A percentile compares a stretch with the other conserved stretches of the same genome.
These are phyloP conservation scores for Sclerotinia sclerotiorum DNA, from an alignment of 2,329 filamentous ascomycete species.

Conservation along the genomic window DNA sequence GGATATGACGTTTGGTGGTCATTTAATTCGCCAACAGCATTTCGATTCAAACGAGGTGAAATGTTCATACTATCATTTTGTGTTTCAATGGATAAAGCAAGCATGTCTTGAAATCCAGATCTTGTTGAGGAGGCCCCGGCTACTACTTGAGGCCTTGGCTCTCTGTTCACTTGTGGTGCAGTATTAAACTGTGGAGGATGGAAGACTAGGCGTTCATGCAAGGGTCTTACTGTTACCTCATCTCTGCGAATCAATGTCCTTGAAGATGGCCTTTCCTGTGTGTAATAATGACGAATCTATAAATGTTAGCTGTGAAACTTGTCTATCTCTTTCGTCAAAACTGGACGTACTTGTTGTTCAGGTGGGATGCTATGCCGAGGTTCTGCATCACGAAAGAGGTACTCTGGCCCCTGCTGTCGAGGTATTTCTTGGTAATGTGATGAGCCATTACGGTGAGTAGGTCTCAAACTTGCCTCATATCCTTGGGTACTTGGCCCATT, in stretches of 20 bases:
- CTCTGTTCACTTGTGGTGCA: conserved; percentile 27
- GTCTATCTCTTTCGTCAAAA: not conserved
- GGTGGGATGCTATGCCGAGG: conserved; percentile 13
- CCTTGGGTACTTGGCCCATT: conserved; percentile 1
- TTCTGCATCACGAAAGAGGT: not conserved
- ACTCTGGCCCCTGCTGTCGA: conserved; percentile 5
- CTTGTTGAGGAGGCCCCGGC: conserved; percentile 35
- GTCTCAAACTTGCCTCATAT: conserved; percentile 24
- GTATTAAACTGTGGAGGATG: conserved; percentile 28
- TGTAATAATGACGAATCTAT: conserved; percentile 26
- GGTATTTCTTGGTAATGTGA: not conserved
- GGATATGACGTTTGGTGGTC: conserved; percentile 30
- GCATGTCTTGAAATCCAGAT: conserved; percentile 38
- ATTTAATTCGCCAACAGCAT: conserved; percentile 25
- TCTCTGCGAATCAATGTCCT: conserved; percentile 27
- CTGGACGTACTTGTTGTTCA: conserved; percentile 20
- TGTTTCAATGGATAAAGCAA: conserved; percentile 40
- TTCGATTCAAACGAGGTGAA: conserved; percentile 30
- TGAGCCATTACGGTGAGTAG: conserved; percentile 2
- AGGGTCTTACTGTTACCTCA: conserved; percentile 36
- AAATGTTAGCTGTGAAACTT: conserved; percentile 16
- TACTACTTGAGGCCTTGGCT: conserved; percentile 36
- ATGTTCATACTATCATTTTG: conserved; percentile 31
- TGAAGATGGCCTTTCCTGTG: conserved; percentile 27
- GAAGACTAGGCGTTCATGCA: conserved; percentile 31